A percentile compares a stretch with the other conserved stretches of the same genome.
Evolutionary conservation across 208 protist genomes (phyloP).

Genomic region (Wallacemonas sp.): DNA sequence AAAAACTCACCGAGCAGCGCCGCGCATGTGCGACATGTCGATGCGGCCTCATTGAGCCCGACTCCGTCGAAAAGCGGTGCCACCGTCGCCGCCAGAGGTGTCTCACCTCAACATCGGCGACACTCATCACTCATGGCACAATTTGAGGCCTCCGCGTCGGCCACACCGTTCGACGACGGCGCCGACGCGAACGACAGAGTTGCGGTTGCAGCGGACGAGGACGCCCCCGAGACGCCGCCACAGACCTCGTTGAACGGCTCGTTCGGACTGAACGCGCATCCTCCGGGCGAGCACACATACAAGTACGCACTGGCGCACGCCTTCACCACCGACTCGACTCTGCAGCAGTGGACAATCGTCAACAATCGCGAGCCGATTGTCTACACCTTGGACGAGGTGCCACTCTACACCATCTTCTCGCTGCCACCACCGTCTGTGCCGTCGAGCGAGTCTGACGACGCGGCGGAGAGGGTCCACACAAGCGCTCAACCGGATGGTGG

Average conservation of each 20-base stretch:
- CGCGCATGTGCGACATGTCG: background rate
- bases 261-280: background rate
- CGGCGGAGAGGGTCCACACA: no score
- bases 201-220: no score
- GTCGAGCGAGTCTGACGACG: no score
- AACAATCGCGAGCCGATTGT: constrained; percentile 32
- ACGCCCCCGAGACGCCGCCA: no score
- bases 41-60: constrained; percentile 2
- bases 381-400: constrained; percentile 10
- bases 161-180: background rate
- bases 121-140: constrained; percentile 11
- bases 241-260: background rate
- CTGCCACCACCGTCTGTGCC: background rate
- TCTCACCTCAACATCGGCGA: constrained; percentile 7
- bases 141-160: constrained; percentile 1
- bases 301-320: constrained; percentile 47
- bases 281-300: background rate
- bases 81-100: background rate
- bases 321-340: constrained; percentile 15
- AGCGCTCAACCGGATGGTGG: no score
- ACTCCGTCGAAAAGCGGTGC: background rate
- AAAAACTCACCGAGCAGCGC: no score
- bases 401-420: constrained; percentile 1
- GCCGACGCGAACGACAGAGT: no score
- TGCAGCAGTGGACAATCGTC: constrained; percentile 34